Conservation (phyloP, 352 stramenopile genomes). For the Globisporangium ultimum region DNA sequence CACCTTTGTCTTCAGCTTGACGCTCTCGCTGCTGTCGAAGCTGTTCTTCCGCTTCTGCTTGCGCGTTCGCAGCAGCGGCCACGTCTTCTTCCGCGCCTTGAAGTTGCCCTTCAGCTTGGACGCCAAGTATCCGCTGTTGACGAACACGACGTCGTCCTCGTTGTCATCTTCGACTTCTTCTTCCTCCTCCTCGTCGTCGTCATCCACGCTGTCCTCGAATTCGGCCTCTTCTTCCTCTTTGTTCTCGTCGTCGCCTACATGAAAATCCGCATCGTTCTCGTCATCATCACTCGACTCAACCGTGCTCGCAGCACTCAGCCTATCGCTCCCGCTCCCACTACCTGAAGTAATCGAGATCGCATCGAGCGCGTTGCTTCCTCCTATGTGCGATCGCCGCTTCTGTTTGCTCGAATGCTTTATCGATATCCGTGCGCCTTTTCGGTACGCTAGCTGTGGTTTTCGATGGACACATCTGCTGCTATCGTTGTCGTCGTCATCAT, state of each 20-base stretch:
- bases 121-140: conserved; percentile 1
- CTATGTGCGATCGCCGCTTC: background rate
- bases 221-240: conserved; percentile 16
- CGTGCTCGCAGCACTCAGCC: background rate
- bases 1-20: conserved; percentile 2
- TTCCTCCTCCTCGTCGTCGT: conserved; percentile 10
- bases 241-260: conserved; percentile 17
- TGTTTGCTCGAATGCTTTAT: conserved; percentile 3
- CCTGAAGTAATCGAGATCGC: conserved; percentile 9
- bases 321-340: conserved; percentile 3
- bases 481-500: conserved; percentile 6
- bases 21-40: background rate
- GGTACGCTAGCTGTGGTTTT: background rate
- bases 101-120: conserved; percentile 11
- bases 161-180: conserved; percentile 9
- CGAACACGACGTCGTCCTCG: conserved; percentile 11
- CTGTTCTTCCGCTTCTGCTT: conserved; percentile 10
- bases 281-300: conserved; percentile 19
- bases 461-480: conserved; percentile 13
- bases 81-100: conserved; percentile 12
- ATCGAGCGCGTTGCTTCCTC: background rate
- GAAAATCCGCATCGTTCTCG: conserved; percentile 4
- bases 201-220: background rate
- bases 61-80: conserved; percentile 22
- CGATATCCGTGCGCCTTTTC: background rate